phyloP scores from a whole-genome alignment of 1,139 yeast species.

The Blastobotrys buckinghamii region DNA sequence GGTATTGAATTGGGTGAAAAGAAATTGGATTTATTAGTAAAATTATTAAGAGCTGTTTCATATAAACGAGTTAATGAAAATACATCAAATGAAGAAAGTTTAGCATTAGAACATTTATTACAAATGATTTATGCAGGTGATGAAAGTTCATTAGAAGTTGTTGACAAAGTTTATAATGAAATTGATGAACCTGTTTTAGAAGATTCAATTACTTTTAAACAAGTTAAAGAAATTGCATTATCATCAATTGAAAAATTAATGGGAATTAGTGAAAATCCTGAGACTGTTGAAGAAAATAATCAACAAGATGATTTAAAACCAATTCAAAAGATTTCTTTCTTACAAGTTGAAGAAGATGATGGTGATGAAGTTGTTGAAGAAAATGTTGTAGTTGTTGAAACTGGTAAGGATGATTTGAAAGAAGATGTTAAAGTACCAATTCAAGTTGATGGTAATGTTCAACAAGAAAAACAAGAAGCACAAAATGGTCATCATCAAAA shows the following conservation, averaged over 20 bases:
- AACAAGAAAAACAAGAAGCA: slow-evolving; percentile 5
- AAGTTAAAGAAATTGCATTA: slow-evolving; percentile 22
- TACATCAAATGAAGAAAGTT: slow-evolving; percentile 22
- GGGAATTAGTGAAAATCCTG: slow-evolving; percentile 16
- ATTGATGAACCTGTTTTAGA: slow-evolving; percentile 24
- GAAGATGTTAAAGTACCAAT: too few species aligned
- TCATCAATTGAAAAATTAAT: slow-evolving; percentile 22
- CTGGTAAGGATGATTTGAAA: slow-evolving; percentile 5
- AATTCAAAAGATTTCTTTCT: slow-evolving; percentile 20
- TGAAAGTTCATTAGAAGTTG: slow-evolving; percentile 30
- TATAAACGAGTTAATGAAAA: slow-evolving; percentile 28
- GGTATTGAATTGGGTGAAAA: slow-evolving; percentile 24
- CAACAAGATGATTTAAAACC: slow-evolving; percentile 4
- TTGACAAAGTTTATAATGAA: slow-evolving; percentile 29
- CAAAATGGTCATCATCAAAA: not conserved
- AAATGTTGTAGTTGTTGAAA: not conserved
- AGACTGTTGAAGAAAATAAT: not conserved
- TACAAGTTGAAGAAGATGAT: slow-evolving; percentile 22
- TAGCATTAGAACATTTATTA: slow-evolving; percentile 32
- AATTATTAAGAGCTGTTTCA: slow-evolving; percentile 34
- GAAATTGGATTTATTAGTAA: slow-evolving; percentile 25
- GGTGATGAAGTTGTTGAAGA: slow-evolving; percentile 7
- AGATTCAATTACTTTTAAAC: slow-evolving; percentile 23
- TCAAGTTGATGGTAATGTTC: too few species aligned
- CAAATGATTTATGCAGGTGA: slow-evolving; percentile 32